Conservation (phyloP, 2,329 filamentous ascomycete genomes). For the Calcarisporium arbuscula region DNA sequence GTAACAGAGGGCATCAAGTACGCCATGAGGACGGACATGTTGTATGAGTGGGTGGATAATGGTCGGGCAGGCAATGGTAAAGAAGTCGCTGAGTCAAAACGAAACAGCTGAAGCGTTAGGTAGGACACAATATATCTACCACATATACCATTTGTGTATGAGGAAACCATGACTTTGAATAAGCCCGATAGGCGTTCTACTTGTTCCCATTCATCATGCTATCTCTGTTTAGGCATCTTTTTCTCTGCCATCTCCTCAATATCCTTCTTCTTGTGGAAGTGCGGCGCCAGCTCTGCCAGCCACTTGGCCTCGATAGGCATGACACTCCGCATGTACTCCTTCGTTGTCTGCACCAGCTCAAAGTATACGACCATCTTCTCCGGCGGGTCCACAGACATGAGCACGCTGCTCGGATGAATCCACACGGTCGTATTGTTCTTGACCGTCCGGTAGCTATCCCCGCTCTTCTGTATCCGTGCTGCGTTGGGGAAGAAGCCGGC, state of each 20-base stretch:
- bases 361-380: slow-evolving; percentile 82
- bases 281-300: slow-evolving; percentile 84
- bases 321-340: slow-evolving; percentile 88
- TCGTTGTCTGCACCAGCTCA: slow-evolving; percentile 73
- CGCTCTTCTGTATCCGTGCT: slow-evolving; percentile 72
- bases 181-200: too few species aligned
- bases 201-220: slow-evolving; percentile 7
- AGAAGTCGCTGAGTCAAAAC: too few species aligned
- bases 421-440: slow-evolving; percentile 86
- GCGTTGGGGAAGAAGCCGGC: slow-evolving; percentile 94
- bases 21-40: slow-evolving; percentile 49
- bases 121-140: neutral
- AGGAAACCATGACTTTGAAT: neutral
- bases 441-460: slow-evolving; percentile 83
- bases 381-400: slow-evolving; percentile 71
- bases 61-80: too few species aligned
- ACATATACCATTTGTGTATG: neutral
- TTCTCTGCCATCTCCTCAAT: slow-evolving; percentile 75
- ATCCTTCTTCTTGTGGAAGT: slow-evolving; percentile 91
- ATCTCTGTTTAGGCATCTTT: slow-evolving; percentile 42
- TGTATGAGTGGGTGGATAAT: slow-evolving; percentile 33
- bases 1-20: slow-evolving; percentile 49
- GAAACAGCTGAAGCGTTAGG: neutral
- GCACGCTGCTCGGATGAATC: slow-evolving; percentile 80
- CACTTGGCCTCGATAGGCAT: slow-evolving; percentile 81